Conservation (phyloP, 768 basidiomycete species). For the Auricularia heimuer region DNA sequence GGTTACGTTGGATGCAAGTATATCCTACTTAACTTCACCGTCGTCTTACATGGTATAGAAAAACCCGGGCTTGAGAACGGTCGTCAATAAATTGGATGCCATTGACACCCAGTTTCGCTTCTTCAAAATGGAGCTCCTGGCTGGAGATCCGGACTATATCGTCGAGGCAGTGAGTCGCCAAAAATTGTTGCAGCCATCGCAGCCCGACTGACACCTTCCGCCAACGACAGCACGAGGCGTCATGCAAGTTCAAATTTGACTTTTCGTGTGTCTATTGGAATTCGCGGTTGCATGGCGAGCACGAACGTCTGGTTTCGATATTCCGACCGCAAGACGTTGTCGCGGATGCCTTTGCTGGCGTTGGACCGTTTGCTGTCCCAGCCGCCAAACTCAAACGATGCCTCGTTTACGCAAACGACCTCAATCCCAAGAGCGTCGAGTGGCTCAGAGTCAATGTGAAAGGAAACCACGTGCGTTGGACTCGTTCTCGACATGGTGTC, state of each 20-base stretch:
- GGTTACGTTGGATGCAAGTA: conserved; percentile 77
- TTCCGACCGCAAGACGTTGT: conserved; percentile 69
- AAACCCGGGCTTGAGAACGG: conserved; percentile 72
- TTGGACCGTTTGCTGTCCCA: conserved; percentile 92
- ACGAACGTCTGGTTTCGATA: conserved; percentile 66
- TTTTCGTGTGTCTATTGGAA: conserved; percentile 98
- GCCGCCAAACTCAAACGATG: conserved; percentile 83
- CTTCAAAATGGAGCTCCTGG: conserved; percentile 94
- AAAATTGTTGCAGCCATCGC: not conserved
- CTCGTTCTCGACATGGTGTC: conserved; percentile 3
- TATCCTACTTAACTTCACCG: not conserved
- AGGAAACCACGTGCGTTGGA: conserved; percentile 59
- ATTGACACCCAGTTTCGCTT: conserved; percentile 84
- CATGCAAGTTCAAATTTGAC: conserved; percentile 86
- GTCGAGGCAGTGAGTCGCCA: conserved; percentile 66
- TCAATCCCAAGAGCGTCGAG: conserved; percentile 81
- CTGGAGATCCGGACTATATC: conserved; percentile 77
- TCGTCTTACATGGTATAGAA: conserved; percentile 45
- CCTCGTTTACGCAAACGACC: conserved; percentile 83
- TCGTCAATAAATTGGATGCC: conserved; percentile 87
- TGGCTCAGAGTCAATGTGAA: conserved; percentile 64
- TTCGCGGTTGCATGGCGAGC: conserved; percentile 86
- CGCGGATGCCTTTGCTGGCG: conserved; percentile 93
- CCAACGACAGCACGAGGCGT: conserved; percentile 58
- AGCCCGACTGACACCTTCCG: not conserved